phyloP scores from a whole-genome alignment of 2,329 filamentous ascomycete genomes.

The Malbranchea zuffiana region DNA sequence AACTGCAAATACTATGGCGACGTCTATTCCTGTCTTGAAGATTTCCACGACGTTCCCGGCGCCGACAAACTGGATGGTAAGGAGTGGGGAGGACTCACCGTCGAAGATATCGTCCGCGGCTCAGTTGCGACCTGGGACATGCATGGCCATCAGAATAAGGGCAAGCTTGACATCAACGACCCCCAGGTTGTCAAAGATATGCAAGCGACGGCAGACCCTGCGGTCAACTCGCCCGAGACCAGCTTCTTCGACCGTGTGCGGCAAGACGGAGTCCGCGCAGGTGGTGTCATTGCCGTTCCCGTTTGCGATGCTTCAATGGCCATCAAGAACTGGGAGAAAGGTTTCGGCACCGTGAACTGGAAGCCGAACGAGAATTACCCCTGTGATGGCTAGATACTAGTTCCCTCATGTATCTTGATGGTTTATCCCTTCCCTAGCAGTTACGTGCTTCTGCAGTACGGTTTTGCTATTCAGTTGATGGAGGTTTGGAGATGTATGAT shows the following conservation, averaged over 20 bases:
- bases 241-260: background rate
- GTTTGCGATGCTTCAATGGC: too few species aligned
- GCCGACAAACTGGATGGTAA: background rate
- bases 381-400: too few species aligned
- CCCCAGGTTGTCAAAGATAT: background rate
- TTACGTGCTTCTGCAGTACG: too few species aligned
- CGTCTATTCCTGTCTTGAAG: background rate
- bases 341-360: too few species aligned
- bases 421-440: too few species aligned
- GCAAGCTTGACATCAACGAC: background rate
- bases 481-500: too few species aligned
- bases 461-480: too few species aligned
- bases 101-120: background rate
- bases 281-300: too few species aligned
- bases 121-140: background rate
- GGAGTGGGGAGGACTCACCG: background rate
- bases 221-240: background rate
- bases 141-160: background rate
- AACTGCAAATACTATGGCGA: constrained; percentile 1
- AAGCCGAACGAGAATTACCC: too few species aligned
- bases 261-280: too few species aligned
- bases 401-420: too few species aligned
- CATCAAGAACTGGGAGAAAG: too few species aligned
- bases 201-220: background rate
- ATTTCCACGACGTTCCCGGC: background rate